A percentile compares a stretch with the other conserved stretches of the same genome.
These are phyloP conservation scores for Fusarium acutatum DNA, from an alignment of 2,329 filamentous ascomycete genomes.

Conservation along the genomic window DNA sequence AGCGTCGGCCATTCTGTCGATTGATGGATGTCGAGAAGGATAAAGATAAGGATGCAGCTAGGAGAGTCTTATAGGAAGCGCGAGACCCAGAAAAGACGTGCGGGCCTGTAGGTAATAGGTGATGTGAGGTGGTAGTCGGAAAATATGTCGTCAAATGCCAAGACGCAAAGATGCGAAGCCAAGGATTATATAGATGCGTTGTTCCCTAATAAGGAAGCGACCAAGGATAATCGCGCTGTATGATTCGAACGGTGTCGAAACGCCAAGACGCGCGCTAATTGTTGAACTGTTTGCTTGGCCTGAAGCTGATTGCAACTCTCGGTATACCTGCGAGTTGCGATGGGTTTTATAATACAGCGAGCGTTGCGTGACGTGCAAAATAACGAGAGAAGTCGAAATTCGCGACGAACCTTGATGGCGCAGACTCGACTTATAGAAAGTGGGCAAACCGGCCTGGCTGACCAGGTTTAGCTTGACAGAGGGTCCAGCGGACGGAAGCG, in stretches of 20 bases:
- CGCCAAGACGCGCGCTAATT: conserved; percentile 31
- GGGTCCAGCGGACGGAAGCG: conserved; percentile 21
- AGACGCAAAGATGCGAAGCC: conserved; percentile 20
- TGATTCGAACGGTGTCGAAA: conserved; percentile 26
- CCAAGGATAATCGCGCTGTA: conserved; percentile 18
- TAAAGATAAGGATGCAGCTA: neutral
- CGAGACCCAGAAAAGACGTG: conserved; percentile 2
- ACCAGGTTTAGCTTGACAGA: conserved; percentile 18
- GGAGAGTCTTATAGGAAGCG: neutral
- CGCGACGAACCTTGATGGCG: conserved; percentile 30
- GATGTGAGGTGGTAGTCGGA: neutral
- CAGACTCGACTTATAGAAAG: conserved; percentile 20
- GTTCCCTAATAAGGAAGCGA: conserved; percentile 33
- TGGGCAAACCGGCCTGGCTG: conserved; percentile 17
- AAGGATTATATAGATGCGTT: conserved; percentile 21
- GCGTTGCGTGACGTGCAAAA: neutral
- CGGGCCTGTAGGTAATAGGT: conserved; percentile 1
- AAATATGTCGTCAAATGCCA: conserved; percentile 32
- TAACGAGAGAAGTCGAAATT: neutral
- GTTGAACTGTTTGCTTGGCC: conserved; percentile 7
- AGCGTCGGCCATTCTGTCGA: conserved; percentile 42
- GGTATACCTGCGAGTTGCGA: conserved; percentile 1
- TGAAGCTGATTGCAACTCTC: conserved; percentile 1
- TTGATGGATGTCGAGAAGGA: neutral
- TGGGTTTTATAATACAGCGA: conserved; percentile 12